Conservation (phyloP, 2,329 filamentous ascomycete genomes). For the Blumeria hordei region DNA sequence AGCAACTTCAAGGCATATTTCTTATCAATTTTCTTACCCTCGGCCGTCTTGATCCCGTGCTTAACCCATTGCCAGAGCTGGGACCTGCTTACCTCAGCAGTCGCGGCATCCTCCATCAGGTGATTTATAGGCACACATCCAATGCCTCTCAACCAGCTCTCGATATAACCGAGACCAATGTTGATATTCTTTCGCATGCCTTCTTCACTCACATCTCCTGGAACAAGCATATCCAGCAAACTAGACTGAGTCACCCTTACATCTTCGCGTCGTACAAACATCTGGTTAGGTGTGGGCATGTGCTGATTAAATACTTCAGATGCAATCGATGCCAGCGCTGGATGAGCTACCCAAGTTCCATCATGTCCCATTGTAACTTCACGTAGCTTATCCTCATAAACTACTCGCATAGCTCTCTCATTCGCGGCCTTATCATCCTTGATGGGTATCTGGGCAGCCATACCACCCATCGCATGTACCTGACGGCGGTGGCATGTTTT, state of each 20-base stretch:
- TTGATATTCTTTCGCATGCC: slow-evolving; percentile 95
- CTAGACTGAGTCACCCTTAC: slow-evolving; percentile 71
- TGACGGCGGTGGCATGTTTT: slow-evolving; percentile 93
- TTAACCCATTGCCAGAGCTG: slow-evolving; percentile 94
- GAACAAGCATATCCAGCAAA: slow-evolving; percentile 93
- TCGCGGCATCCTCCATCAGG: slow-evolving; percentile 95
- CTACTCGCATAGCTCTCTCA: slow-evolving; percentile 78
- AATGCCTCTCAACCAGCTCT: slow-evolving; percentile 75
- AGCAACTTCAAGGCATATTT: slow-evolving; percentile 68
- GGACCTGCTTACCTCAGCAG: slow-evolving; percentile 78
- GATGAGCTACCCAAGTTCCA: slow-evolving; percentile 91
- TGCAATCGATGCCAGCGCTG: slow-evolving; percentile 69
- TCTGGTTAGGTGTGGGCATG: slow-evolving; percentile 97
- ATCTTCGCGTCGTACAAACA: slow-evolving; percentile 75
- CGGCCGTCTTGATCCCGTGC: slow-evolving; percentile 48
- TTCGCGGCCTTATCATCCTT: slow-evolving; percentile 83
- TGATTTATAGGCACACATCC: slow-evolving; percentile 96
- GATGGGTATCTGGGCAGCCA: slow-evolving; percentile 97
- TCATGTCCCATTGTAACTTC: slow-evolving; percentile 92
- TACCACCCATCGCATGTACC: slow-evolving; percentile 97
- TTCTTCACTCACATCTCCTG: slow-evolving; percentile 72
- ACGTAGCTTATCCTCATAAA: slow-evolving; percentile 85
- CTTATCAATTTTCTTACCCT: slow-evolving; percentile 87
- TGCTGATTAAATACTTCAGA: slow-evolving; percentile 88
- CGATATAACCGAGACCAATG: slow-evolving; percentile 95